A percentile compares a stretch with the other conserved stretches of the same genome.
These are phyloP conservation scores for Lichenothelia convexa DNA, from an alignment of 495 filamentous ascomycete genomes.

Conservation along the genomic window DNA sequence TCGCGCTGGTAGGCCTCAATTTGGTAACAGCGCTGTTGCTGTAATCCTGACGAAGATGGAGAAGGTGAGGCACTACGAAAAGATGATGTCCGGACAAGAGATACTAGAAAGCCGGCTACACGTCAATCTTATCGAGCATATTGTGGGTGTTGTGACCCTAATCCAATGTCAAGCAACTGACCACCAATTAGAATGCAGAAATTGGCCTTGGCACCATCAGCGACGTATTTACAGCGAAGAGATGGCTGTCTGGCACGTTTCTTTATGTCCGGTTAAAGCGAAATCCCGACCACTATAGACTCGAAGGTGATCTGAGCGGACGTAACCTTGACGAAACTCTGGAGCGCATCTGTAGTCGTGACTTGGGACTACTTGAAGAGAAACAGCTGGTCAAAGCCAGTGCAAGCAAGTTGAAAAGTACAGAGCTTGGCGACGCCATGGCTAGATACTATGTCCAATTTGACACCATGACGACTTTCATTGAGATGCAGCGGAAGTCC, in stretches of 20 bases:
- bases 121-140: conserved; percentile 71
- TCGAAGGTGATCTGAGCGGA: conserved; percentile 38
- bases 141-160: conserved; percentile 21
- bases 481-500: conserved; percentile 41
- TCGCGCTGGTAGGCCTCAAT: conserved; percentile 82
- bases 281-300: conserved; percentile 63
- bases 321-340: conserved; percentile 48
- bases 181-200: conserved; percentile 49
- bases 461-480: conserved; percentile 64
- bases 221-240: conserved; percentile 49
- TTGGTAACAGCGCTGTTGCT: conserved; percentile 66
- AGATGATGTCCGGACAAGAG: conserved; percentile 66
- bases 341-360: conserved; percentile 62
- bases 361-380: conserved; percentile 51
- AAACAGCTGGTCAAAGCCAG: conserved; percentile 32
- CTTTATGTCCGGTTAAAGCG: conserved; percentile 63
- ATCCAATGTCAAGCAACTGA: background rate
- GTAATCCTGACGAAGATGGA: conserved; percentile 67
- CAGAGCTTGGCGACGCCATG: conserved; percentile 77
- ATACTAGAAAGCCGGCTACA: conserved; percentile 78
- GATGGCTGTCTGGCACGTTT: conserved; percentile 78
- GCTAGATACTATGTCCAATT: conserved; percentile 85
- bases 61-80: conserved; percentile 57
- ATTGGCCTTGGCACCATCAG: conserved; percentile 69
- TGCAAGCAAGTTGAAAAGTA: conserved; percentile 37